Evolutionary conservation across 2,329 filamentous ascomycete species (phyloP).

Genomic region (Microsporum ferrugineum): DNA sequence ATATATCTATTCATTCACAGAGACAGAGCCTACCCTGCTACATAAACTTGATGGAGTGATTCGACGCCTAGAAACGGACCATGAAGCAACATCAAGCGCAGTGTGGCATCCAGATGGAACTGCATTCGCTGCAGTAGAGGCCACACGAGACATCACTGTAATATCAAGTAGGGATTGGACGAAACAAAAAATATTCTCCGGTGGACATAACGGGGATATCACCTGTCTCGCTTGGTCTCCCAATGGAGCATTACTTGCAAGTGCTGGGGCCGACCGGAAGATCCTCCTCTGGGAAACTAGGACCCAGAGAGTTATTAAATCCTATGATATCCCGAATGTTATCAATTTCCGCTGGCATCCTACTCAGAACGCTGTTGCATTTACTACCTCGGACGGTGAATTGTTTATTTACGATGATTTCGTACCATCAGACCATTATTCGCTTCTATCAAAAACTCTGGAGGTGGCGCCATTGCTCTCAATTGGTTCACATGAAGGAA

Average conservation of each 20-base stretch:
- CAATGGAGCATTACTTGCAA: conserved; percentile 77
- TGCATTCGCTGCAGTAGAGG: conserved; percentile 75
- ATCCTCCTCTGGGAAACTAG: conserved; percentile 72
- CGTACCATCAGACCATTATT: conserved; percentile 40
- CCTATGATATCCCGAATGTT: conserved; percentile 69
- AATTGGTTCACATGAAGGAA: conserved; percentile 60
- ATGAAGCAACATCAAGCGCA: conserved; percentile 61
- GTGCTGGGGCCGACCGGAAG: conserved; percentile 41
- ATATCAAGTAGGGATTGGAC: conserved; percentile 86
- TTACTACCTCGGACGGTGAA: conserved; percentile 85
- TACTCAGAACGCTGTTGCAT: conserved; percentile 73
- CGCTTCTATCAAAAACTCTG: conserved; percentile 40
- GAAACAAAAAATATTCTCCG: conserved; percentile 65
- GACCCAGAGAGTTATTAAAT: conserved; percentile 68
- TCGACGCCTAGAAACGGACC: conserved; percentile 61
- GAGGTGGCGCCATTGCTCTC: conserved; percentile 81
- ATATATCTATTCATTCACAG: conserved; percentile 75
- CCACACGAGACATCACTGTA: conserved; percentile 71
- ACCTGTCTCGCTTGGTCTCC: conserved; percentile 87
- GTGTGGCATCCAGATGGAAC: conserved; percentile 92
- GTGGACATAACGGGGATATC: conserved; percentile 71
- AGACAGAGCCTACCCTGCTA: conserved; percentile 68
- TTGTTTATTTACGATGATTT: conserved; percentile 68
- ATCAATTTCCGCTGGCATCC: conserved; percentile 87
- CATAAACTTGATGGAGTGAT: conserved; percentile 80